Percentiles rank a stretch among this genome's conserved stretches.
Conservation (phyloP, 179 eudicot species). For the Carnegiea gigantea region DNA sequence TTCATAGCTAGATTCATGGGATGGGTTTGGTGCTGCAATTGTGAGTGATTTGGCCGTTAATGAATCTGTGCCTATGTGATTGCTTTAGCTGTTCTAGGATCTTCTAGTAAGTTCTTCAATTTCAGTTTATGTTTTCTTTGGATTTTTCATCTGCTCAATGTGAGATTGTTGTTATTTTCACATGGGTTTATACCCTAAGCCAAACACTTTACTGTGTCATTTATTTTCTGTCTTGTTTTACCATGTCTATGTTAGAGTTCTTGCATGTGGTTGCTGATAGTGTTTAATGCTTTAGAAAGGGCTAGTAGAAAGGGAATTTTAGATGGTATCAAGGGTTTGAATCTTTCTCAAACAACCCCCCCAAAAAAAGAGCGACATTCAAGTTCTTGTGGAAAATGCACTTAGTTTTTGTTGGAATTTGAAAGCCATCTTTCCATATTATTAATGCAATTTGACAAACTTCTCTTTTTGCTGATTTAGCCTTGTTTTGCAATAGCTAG, state of each 20-base stretch:
- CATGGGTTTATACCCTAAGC: neutral
- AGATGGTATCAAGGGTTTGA: neutral
- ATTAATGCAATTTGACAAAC: neutral
- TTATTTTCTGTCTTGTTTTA: neutral
- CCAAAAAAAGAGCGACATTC: too few relatives aligned
- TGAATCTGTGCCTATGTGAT: neutral
- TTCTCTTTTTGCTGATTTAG: too few relatives aligned
- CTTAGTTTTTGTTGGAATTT: too few relatives aligned
- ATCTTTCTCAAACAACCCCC: neutral
- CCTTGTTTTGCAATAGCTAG: neutral
- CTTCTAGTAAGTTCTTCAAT: constrained; percentile 1
- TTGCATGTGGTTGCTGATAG: neutral
- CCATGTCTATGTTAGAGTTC: neutral
- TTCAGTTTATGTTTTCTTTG: neutral
- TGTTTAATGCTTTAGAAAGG: neutral
- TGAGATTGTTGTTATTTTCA: neutral
- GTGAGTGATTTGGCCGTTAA: neutral
- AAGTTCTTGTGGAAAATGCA: too few relatives aligned
- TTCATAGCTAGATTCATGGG: neutral
- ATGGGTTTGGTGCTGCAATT: neutral
- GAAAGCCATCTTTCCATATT: neutral
- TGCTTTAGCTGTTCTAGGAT: neutral
- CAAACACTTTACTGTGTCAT: neutral
- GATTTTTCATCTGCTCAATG: neutral
- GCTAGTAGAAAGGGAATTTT: neutral